Percentiles rank a stretch among this genome's conserved stretches.
Evolutionary conservation across 768 basidiomycete genomes (phyloP).

Genomic region (Amanita muscaria): DNA sequence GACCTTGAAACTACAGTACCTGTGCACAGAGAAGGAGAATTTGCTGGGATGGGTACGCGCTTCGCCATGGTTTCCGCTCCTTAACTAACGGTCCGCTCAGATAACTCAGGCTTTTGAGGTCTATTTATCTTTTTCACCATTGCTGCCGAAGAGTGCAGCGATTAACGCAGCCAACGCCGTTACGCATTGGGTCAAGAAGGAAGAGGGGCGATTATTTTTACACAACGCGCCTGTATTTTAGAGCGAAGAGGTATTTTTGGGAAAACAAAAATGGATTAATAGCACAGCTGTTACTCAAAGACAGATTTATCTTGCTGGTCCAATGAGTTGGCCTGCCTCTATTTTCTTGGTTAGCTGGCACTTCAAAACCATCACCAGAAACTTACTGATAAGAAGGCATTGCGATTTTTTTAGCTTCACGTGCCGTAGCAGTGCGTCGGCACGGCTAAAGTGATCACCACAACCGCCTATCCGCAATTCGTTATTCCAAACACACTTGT

Average conservation of each 20-base stretch:
- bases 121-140: slow-evolving; percentile 75
- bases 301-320: not conserved
- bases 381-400: slow-evolving; percentile 2
- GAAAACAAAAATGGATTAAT: too few relatives aligned
- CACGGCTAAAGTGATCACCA: slow-evolving; percentile 31
- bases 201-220: slow-evolving; percentile 76
- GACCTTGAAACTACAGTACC: slow-evolving; percentile 78
- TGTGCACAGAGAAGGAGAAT: slow-evolving; percentile 78
- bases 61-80: slow-evolving; percentile 1
- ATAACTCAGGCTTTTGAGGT: slow-evolving; percentile 92
- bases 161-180: slow-evolving; percentile 87
- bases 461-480: slow-evolving; percentile 37
- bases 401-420: not conserved
- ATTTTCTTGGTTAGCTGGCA: not conserved
- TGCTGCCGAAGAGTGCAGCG: slow-evolving; percentile 79
- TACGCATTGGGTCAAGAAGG: slow-evolving; percentile 84
- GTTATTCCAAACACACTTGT: slow-evolving; percentile 14
- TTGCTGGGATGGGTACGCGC: slow-evolving; percentile 88
- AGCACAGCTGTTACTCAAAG: too few relatives aligned
- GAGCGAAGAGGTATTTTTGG: slow-evolving; percentile 2
- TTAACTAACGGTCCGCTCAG: slow-evolving; percentile 29
- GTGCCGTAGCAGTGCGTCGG: slow-evolving; percentile 39
- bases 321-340: not conserved
- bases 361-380: not conserved
- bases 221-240: slow-evolving; percentile 86